Conservation (phyloP, 768 basidiomycete genomes). For the Lactarius evosmus region DNA sequence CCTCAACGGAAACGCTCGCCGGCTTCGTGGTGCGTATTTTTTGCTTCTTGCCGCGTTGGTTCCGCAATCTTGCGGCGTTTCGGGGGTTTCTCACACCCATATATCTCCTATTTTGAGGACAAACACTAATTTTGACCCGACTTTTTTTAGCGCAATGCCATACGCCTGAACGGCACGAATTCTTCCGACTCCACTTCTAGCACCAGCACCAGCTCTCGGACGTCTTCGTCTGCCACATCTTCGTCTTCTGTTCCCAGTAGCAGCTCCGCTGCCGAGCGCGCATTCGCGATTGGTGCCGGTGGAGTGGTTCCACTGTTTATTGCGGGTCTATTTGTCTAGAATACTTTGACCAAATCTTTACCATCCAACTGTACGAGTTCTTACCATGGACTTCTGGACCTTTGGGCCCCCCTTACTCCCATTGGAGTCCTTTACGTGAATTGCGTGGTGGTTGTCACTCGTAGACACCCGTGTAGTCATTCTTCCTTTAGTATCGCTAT, state of each 20-base stretch:
- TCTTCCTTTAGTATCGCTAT: not conserved
- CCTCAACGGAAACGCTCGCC: slow-evolving; percentile 37
- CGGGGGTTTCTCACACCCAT: slow-evolving; percentile 5
- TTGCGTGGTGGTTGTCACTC: not conserved
- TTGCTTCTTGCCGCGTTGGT: not conserved
- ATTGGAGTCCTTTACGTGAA: slow-evolving; percentile 4
- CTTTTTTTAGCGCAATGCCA: slow-evolving; percentile 50
- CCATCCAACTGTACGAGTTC: not conserved
- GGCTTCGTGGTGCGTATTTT: slow-evolving; percentile 44
- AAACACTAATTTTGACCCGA: slow-evolving; percentile 4
- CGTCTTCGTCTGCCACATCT: slow-evolving; percentile 17
- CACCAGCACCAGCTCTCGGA: slow-evolving; percentile 13
- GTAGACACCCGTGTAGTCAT: not conserved
- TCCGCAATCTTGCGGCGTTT: slow-evolving; percentile 16
- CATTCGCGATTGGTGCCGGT: slow-evolving; percentile 7
- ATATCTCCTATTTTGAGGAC: not conserved
- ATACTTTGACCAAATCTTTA: not conserved
- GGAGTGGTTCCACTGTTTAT: slow-evolving; percentile 20
- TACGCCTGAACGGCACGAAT: slow-evolving; percentile 52
- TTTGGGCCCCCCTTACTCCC: not conserved
- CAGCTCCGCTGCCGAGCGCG: slow-evolving; percentile 14
- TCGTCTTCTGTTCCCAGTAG: slow-evolving; percentile 12
- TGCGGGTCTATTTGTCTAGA: slow-evolving; percentile 19
- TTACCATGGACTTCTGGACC: not conserved
- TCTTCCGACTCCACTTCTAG: slow-evolving; percentile 10